These are phyloP conservation scores for Pistacia integerrima DNA, from an alignment of 345 rosid genomes.

Conservation along the genomic window DNA sequence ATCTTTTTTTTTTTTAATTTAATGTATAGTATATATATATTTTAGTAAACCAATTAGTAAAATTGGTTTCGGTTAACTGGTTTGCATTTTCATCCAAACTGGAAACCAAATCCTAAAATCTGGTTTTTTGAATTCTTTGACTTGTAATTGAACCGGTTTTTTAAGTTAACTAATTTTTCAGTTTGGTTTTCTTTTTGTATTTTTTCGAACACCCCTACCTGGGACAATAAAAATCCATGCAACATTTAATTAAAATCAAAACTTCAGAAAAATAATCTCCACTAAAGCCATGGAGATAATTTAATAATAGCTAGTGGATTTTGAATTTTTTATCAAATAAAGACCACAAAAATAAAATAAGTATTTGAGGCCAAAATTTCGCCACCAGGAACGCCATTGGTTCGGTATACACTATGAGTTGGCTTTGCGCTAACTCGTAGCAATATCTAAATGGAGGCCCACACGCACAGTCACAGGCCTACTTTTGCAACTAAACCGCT, in stretches of 20 bases:
- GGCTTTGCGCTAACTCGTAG: not conserved
- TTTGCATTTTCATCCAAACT: too few species aligned
- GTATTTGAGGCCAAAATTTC: not conserved
- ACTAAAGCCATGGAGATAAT: not conserved
- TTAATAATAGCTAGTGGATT: not conserved
- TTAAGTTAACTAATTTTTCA: too few species aligned
- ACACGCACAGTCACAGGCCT: not conserved
- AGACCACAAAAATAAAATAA: not conserved
- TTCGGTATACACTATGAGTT: not conserved
- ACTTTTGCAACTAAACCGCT: not conserved
- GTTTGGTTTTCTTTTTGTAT: too few species aligned
- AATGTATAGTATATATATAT: too few species aligned
- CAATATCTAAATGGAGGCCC: slow-evolving; percentile 6
- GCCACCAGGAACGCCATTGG: not conserved
- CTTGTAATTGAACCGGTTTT: too few species aligned
- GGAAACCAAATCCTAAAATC: too few species aligned
- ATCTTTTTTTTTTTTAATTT: too few species aligned
- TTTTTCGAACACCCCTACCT: too few species aligned
- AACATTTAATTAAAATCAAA: not conserved
- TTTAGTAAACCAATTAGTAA: too few species aligned
- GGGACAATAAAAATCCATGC: not conserved
- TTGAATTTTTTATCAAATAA: not conserved
- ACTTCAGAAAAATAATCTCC: not conserved
- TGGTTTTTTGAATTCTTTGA: too few species aligned
- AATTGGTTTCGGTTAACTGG: too few species aligned